Evolutionary conservation across 2,329 filamentous ascomycete genomes (phyloP).

Genomic region (Arthrocladium fulminans): DNA sequence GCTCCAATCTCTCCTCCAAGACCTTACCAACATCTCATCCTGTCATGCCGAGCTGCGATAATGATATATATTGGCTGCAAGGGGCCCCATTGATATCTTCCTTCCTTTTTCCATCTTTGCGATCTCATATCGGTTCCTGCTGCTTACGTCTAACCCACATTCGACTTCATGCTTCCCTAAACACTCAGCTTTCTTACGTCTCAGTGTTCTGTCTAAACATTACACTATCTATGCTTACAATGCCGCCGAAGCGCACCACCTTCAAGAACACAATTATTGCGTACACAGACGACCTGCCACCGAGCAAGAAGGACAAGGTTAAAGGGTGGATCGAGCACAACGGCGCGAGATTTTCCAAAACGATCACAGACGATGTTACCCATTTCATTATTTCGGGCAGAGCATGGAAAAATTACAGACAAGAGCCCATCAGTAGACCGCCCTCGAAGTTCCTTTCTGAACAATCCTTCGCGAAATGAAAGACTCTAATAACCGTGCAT

Average conservation of each 20-base stretch:
- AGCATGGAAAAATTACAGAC: slow-evolving; percentile 45
- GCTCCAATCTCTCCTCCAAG: neutral
- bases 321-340: slow-evolving; percentile 56
- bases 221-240: neutral
- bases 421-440: slow-evolving; percentile 33
- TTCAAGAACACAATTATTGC: slow-evolving; percentile 50
- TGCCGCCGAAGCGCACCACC: neutral
- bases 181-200: too few species aligned
- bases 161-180: too few species aligned
- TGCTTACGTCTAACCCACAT: too few species aligned
- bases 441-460: neutral
- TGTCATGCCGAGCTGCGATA: neutral
- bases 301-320: slow-evolving; percentile 47
- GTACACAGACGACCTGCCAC: slow-evolving; percentile 48
- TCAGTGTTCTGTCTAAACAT: neutral
- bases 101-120: neutral
- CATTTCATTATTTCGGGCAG: slow-evolving; percentile 62
- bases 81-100: too few species aligned
- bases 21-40: neutral
- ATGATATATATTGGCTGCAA: neutral
- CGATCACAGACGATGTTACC: slow-evolving; percentile 51
- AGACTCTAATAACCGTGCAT: slow-evolving; percentile 14
- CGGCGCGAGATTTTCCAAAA: slow-evolving; percentile 49
- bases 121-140: too few species aligned
- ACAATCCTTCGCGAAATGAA: neutral